These are phyloP conservation scores for Lyophyllum semitale DNA, from an alignment of 768 basidiomycete species.

Conservation along the genomic window DNA sequence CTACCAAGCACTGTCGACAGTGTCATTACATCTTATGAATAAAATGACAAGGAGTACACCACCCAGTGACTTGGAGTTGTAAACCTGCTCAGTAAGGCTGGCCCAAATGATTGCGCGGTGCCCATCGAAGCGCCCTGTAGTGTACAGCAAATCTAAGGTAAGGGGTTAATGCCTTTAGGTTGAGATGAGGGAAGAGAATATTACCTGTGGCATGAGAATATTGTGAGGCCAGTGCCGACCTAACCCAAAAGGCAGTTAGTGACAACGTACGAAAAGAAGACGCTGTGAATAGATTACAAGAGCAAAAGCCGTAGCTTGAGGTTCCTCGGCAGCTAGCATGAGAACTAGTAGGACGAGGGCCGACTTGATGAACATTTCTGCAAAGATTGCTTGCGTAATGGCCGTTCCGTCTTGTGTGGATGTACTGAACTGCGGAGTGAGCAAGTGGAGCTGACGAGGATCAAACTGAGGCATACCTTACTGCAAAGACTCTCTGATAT, in stretches of 20 bases:
- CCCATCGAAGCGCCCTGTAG: conserved; percentile 70
- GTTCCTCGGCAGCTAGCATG: conserved; percentile 76
- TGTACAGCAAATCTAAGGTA: conserved; percentile 52
- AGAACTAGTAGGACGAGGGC: conserved; percentile 63
- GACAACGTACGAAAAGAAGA: not conserved
- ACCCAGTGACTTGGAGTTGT: conserved; percentile 58
- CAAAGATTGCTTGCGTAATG: conserved; percentile 61
- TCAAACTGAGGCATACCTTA: conserved; percentile 43
- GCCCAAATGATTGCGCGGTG: conserved; percentile 69
- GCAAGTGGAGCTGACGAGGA: conserved; percentile 5
- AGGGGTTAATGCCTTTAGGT: not conserved
- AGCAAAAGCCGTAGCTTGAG: conserved; percentile 63
- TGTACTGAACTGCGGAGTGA: conserved; percentile 40
- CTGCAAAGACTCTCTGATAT: conserved; percentile 55
- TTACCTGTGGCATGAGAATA: conserved; percentile 65
- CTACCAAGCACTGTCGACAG: conserved; percentile 61
- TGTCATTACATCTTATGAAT: conserved; percentile 1
- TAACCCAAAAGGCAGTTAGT: conserved; percentile 19
- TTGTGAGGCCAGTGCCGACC: conserved; percentile 67
- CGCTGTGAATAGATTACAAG: conserved; percentile 41
- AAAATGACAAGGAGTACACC: conserved; percentile 35
- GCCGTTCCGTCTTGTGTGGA: conserved; percentile 46
- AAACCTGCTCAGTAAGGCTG: conserved; percentile 70
- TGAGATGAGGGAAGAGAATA: not conserved
- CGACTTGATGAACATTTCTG: conserved; percentile 71